These are phyloP conservation scores for Erigeron philadelphicus DNA, from an alignment of 140 eudicot species.

Conservation along the genomic window DNA sequence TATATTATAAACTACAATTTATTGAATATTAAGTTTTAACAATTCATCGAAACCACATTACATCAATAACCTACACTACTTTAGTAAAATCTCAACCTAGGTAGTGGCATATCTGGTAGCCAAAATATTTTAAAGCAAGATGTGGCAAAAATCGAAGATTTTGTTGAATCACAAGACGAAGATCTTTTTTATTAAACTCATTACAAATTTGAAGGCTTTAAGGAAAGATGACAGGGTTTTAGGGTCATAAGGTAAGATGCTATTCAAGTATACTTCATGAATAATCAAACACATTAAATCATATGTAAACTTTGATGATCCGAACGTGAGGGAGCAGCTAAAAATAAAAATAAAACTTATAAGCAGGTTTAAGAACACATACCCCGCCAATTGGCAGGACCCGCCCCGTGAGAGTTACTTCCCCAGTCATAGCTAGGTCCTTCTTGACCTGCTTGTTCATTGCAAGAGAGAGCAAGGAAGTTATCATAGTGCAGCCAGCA, in stretches of 20 bases:
- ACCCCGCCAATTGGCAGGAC: conserved; percentile 99
- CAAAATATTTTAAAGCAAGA: no score
- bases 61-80: no score
- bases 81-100: no score
- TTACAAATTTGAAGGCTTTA: no score
- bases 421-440: conserved; percentile 95
- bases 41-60: no score
- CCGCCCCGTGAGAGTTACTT: conserved; percentile 78
- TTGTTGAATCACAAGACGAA: no score
- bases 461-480: conserved; percentile 77
- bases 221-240: neutral
- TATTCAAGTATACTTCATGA: neutral
- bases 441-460: conserved; percentile 62
- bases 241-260: neutral
- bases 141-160: no score
- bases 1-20: no score
- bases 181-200: no score
- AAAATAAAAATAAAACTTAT: neutral
- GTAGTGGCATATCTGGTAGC: no score
- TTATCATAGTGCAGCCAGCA: conserved; percentile 97
- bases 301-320: neutral
- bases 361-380: conserved; percentile 28
- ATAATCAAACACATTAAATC: neutral
- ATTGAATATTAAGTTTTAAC: no score
- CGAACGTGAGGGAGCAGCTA: neutral